A percentile compares a stretch with the other conserved stretches of the same genome.
Evolutionary conservation across 1,284 basidiomycete genomes (phyloP).

Genomic region (Puccinia horiana): DNA sequence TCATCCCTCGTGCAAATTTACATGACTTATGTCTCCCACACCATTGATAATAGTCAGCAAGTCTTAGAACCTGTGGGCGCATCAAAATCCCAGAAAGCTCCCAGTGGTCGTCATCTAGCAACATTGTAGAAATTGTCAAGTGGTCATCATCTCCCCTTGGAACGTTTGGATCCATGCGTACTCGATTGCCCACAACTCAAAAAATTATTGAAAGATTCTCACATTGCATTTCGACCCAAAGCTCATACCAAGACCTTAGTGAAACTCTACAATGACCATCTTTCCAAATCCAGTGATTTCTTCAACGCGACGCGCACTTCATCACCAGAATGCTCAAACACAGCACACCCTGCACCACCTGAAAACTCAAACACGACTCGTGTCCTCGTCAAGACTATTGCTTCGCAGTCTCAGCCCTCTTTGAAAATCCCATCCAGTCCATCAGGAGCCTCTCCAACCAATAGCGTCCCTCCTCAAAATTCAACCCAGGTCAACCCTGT

Average conservation of each 20-base stretch:
- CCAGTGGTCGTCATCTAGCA: too few species aligned
- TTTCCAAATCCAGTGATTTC: not conserved
- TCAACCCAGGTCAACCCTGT: not conserved
- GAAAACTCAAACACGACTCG: too few species aligned
- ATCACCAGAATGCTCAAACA: too few species aligned
- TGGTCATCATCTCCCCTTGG: not conserved
- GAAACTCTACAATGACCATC: not conserved
- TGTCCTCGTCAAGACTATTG: too few species aligned
- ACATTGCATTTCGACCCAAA: not conserved
- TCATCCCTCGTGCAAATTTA: not conserved
- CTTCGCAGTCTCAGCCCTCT: not conserved
- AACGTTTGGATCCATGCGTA: not conserved
- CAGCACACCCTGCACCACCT: too few species aligned
- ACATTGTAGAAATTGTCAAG: not conserved
- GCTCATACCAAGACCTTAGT: not conserved
- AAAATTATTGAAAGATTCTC: not conserved
- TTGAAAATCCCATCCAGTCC: not conserved
- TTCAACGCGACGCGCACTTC: not conserved
- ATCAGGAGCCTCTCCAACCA: not conserved
- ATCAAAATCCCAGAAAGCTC: too few species aligned
- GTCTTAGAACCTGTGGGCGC: too few species aligned
- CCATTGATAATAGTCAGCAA: too few species aligned
- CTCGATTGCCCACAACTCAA: not conserved
- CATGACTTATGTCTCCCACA: not conserved
- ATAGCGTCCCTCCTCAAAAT: not conserved